Conservation (phyloP, 768 basidiomycete genomes). For the Lactarius akahatsu region DNA sequence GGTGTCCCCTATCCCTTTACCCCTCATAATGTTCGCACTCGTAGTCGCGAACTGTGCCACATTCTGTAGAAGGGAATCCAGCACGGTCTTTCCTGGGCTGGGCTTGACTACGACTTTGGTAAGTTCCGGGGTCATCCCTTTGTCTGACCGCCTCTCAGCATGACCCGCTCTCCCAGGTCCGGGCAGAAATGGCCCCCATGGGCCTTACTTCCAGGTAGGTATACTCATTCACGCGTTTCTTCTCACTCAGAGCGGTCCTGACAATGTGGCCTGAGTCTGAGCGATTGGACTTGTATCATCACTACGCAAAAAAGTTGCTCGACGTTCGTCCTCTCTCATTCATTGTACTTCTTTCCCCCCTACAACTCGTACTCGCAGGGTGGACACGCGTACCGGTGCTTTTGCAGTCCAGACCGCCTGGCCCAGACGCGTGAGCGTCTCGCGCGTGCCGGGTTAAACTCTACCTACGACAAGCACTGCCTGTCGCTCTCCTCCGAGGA, state of each 20-base stretch:
- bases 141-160: not conserved
- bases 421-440: conserved; percentile 65
- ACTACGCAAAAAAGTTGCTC: conserved; percentile 70
- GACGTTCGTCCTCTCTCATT: conserved; percentile 49
- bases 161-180: conserved; percentile 54
- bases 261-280: conserved; percentile 63
- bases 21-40: not conserved
- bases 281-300: conserved; percentile 79
- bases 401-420: conserved; percentile 78
- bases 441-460: conserved; percentile 68
- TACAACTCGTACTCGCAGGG: conserved; percentile 46
- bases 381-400: conserved; percentile 92
- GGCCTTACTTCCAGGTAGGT: conserved; percentile 90
- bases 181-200: conserved; percentile 67
- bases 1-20: not conserved
- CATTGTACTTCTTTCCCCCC: not conserved
- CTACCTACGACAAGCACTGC: conserved; percentile 87
- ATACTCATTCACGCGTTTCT: conserved; percentile 21
- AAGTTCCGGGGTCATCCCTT: conserved; percentile 28
- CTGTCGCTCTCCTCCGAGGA: conserved; percentile 87
- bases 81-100: conserved; percentile 83
- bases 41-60: conserved; percentile 78
- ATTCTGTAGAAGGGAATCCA: conserved; percentile 84
- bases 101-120: conserved; percentile 91
- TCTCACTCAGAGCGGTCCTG: not conserved